Conservation (phyloP, 495 filamentous ascomycete genomes). For the Cercophora scortea region DNA sequence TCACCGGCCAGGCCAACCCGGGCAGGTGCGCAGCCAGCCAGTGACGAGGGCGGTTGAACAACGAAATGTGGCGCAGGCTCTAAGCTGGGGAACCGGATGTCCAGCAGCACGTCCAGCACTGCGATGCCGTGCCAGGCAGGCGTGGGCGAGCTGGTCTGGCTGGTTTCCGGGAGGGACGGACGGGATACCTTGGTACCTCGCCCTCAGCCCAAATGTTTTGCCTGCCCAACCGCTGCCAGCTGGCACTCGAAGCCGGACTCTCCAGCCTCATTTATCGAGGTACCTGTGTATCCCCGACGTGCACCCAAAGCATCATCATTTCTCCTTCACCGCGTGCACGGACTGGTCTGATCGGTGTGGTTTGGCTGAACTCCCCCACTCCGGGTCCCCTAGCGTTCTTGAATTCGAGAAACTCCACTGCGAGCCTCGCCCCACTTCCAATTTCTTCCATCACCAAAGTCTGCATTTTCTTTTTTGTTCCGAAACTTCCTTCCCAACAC, state of each 20-base stretch:
- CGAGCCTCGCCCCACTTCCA: background rate
- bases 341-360: background rate
- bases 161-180: background rate
- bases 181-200: background rate
- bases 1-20: no score
- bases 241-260: constrained; percentile 7
- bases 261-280: constrained; percentile 19
- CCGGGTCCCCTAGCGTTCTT: background rate
- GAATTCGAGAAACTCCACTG: background rate
- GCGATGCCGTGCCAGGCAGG: no score
- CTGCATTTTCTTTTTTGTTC: constrained; percentile 4
- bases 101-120: background rate
- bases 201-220: constrained; percentile 5
- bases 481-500: background rate
- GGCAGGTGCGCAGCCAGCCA: no score
- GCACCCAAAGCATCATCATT: constrained; percentile 10
- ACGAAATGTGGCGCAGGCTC: no score
- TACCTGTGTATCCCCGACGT: no score
- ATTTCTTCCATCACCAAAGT: constrained; percentile 1
- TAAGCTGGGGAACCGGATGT: background rate
- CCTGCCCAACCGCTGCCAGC: constrained; percentile 23
- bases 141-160: background rate
- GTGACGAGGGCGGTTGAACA: no score
- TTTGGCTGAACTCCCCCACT: background rate
- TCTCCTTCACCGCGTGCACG: constrained; percentile 11